Conservation (phyloP, 257 asterid genomes). For the Solanum habrochaites region DNA sequence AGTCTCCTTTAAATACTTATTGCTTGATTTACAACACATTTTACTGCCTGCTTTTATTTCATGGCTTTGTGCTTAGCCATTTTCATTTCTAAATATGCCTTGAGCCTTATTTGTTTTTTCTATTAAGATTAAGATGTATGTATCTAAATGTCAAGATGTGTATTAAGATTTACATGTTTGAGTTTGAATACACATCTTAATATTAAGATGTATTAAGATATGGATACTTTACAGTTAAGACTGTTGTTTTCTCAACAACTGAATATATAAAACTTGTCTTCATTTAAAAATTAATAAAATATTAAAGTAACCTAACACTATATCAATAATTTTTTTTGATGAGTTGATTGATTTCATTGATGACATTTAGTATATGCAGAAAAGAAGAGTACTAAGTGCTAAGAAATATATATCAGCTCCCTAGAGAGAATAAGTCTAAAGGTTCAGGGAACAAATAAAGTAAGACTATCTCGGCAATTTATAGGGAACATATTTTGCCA, state of each 20-base stretch:
- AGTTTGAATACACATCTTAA: neutral
- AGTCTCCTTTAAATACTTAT: neutral
- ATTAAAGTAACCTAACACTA: neutral
- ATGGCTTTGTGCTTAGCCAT: neutral
- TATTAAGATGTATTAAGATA: neutral
- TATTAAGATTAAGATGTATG: neutral
- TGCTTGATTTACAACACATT: neutral
- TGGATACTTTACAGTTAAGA: neutral
- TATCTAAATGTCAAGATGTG: neutral
- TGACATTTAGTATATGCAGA: neutral
- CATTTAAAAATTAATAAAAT: neutral
- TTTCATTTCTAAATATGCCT: neutral
- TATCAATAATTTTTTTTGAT: neutral
- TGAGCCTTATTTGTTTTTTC: neutral
- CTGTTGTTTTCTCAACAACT: neutral
- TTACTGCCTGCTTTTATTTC: neutral
- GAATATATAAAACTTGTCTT: neutral
- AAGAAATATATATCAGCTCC: neutral
- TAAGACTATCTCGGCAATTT: neutral
- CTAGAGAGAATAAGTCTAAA: neutral
- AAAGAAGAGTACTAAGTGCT: neutral
- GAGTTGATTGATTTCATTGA: neutral
- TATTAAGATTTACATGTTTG: neutral
- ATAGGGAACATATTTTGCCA: neutral
- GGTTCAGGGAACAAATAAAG: neutral